A percentile compares a stretch with the other conserved stretches of the same genome.
Conservation (phyloP, 1,139 yeast species). For the Hyphopichia pseudoburtonii region DNA sequence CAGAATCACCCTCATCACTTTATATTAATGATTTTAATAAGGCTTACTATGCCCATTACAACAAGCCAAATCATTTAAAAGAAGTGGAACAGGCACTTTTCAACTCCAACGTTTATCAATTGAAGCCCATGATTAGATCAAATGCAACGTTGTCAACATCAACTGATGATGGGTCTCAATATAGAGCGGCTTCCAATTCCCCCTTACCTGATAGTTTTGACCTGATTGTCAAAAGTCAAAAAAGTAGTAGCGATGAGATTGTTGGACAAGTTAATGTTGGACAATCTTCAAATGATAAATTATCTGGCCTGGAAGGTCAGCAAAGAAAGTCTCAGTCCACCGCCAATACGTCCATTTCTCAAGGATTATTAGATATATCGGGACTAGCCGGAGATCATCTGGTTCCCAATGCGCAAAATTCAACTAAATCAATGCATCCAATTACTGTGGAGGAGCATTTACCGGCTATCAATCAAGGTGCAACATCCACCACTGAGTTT, state of each 20-base stretch:
- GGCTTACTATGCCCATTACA: constrained; percentile 17
- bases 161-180: background rate
- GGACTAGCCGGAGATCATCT: too few relatives aligned
- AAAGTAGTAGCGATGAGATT: too few relatives aligned
- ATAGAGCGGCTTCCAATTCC: background rate
- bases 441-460: too few relatives aligned
- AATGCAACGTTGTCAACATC: constrained; percentile 24
- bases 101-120: constrained; percentile 23
- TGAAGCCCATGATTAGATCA: constrained; percentile 34
- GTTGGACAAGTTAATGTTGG: too few relatives aligned
- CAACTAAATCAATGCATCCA: too few relatives aligned
- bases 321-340: constrained; percentile 28
- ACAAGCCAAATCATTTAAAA: constrained; percentile 8
- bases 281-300: too few relatives aligned
- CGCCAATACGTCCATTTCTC: constrained; percentile 26
- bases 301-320: too few relatives aligned
- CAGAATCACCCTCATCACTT: constrained; percentile 2
- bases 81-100: constrained; percentile 14
- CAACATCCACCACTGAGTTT: background rate
- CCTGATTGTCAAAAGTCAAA: background rate
- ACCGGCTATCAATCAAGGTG: background rate
- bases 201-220: background rate
- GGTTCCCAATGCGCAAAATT: too few relatives aligned
- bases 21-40: constrained; percentile 21
- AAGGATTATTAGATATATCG: constrained; percentile 31